phyloP scores from a whole-genome alignment of 805 yeast species.

The Saccharomycopsis selenospora region DNA sequence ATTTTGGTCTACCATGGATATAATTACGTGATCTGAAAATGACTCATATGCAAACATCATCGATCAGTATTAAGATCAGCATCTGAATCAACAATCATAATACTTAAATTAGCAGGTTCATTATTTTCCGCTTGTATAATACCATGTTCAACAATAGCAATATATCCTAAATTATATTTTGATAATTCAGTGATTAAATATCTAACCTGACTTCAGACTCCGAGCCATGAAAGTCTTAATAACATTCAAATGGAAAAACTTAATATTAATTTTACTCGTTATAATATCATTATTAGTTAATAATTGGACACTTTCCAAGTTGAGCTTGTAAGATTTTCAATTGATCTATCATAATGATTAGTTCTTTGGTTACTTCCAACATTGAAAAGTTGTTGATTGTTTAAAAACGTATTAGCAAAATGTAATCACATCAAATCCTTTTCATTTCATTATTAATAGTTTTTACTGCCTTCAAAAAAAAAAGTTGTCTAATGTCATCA shows the following conservation, averaged over 20 bases:
- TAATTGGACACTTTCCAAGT: constrained; percentile 43
- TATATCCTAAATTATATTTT: constrained; percentile 32
- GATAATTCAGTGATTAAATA: constrained; percentile 28
- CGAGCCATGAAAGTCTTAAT: constrained; percentile 35
- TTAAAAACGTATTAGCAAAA: constrained; percentile 58
- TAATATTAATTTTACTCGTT: constrained; percentile 38
- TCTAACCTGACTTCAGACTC: constrained; percentile 30
- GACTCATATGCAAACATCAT: constrained; percentile 40
- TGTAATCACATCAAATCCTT: constrained; percentile 64
- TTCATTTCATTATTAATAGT: constrained; percentile 30
- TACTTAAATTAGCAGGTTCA: no score
- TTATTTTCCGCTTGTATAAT: constrained; percentile 24
- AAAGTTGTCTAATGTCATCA: constrained; percentile 33
- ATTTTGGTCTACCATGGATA: constrained; percentile 25
- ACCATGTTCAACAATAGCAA: constrained; percentile 34
- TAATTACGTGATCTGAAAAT: constrained; percentile 36
- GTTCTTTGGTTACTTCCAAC: constrained; percentile 38
- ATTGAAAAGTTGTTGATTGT: constrained; percentile 51
- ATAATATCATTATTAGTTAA: constrained; percentile 41
- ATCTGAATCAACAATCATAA: no score
- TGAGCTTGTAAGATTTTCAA: constrained; percentile 43
- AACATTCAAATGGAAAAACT: constrained; percentile 40
- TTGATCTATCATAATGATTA: constrained; percentile 50
- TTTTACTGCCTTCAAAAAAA: constrained; percentile 41
- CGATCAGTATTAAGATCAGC: no score